phyloP scores from a whole-genome alignment of 2,329 filamentous ascomycete genomes.

The Mycogone perniciosa region DNA sequence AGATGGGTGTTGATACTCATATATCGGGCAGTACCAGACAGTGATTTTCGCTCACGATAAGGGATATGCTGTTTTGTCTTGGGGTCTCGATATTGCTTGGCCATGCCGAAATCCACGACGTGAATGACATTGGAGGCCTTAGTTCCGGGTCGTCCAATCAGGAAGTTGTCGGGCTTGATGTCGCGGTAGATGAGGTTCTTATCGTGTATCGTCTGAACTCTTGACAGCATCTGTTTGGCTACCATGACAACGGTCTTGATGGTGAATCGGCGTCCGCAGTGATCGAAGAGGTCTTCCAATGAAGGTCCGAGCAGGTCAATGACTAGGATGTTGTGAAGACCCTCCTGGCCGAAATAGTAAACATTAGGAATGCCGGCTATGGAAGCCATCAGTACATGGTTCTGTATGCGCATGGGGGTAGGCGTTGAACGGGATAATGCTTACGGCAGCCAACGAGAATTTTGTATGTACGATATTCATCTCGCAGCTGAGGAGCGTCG shows the following conservation, averaged over 20 bases:
- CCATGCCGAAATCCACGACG: slow-evolving; percentile 99
- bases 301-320: slow-evolving; percentile 94
- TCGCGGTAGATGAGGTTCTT: slow-evolving; percentile 99
- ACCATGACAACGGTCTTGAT: slow-evolving; percentile 99
- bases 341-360: slow-evolving; percentile 98
- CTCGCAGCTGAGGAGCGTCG: slow-evolving; percentile 92
- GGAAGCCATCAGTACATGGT: slow-evolving; percentile 17
- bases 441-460: slow-evolving; percentile 98
- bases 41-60: slow-evolving; percentile 91
- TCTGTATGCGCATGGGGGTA: too few relatives aligned
- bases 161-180: slow-evolving; percentile 99
- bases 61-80: slow-evolving; percentile 99
- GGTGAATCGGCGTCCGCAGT: slow-evolving; percentile 89
- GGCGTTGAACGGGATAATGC: slow-evolving; percentile 27
- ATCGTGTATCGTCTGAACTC: slow-evolving; percentile 91
- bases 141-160: slow-evolving; percentile 85
- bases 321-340: slow-evolving; percentile 96
- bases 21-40: slow-evolving; percentile 94
- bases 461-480: slow-evolving; percentile 99
- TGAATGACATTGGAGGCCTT: slow-evolving; percentile 98
- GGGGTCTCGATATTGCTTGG: slow-evolving; percentile 96
- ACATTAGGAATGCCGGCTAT: slow-evolving; percentile 97
- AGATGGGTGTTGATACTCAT: slow-evolving; percentile 99
- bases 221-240: slow-evolving; percentile 96
- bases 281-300: slow-evolving; percentile 93